These are phyloP conservation scores for Fusarium pininemorale DNA, from an alignment of 2,329 filamentous ascomycete genomes.

Conservation along the genomic window DNA sequence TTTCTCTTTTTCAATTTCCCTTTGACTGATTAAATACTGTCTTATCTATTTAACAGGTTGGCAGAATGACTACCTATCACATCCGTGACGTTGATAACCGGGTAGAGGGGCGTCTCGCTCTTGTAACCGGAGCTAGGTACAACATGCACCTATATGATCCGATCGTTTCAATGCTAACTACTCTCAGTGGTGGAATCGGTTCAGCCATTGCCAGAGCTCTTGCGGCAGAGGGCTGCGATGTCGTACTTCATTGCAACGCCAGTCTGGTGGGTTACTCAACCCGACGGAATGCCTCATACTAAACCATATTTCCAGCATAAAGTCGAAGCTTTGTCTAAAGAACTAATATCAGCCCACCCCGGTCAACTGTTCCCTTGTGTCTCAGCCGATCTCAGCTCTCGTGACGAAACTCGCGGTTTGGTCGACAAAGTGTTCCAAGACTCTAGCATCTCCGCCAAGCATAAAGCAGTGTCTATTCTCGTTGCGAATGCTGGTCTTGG, in stretches of 20 bases:
- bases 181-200: constrained; percentile 16
- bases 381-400: constrained; percentile 17
- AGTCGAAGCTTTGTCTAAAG: constrained; percentile 10
- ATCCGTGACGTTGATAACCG: constrained; percentile 20
- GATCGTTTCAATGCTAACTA: background rate
- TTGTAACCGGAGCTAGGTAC: constrained; percentile 25
- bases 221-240: constrained; percentile 24
- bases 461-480: constrained; percentile 42
- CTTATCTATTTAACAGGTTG: rapidly evolving
- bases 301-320: background rate
- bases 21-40: rapidly evolving
- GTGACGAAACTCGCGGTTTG: constrained; percentile 14
- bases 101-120: constrained; percentile 17
- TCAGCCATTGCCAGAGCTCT: constrained; percentile 17
- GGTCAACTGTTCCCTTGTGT: constrained; percentile 16
- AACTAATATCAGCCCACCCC: background rate
- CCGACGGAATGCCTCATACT: background rate
- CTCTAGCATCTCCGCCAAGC: constrained; percentile 1
- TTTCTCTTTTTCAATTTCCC: background rate
- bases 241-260: constrained; percentile 27
- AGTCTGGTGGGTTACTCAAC: background rate
- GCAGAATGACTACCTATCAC: constrained; percentile 14
- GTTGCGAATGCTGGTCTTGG: constrained; percentile 48
- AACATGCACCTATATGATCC: too few relatives aligned
- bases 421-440: constrained; percentile 3